Evolutionary conservation across 441 rosid genomes (phyloP).

Genomic region (Manihot esculenta): DNA sequence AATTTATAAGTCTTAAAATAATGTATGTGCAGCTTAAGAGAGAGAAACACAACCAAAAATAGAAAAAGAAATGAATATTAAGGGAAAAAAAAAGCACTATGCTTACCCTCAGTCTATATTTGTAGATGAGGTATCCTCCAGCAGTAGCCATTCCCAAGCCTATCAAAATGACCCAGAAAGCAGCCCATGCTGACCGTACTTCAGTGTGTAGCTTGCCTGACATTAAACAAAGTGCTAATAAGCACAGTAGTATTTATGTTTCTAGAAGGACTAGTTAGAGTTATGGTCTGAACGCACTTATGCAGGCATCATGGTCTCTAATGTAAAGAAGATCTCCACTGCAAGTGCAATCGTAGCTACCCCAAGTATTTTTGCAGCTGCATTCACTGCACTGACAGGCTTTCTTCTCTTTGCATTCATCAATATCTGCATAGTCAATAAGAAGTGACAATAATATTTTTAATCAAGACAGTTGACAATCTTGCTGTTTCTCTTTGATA

Average conservation of each 20-base stretch:
- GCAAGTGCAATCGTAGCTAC: constrained; percentile 92
- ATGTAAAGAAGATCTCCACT: constrained; percentile 86
- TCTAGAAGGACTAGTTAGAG: constrained; percentile 5
- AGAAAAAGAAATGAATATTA: neutral
- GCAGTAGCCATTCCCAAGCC: constrained; percentile 80
- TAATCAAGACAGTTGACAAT: constrained; percentile 1
- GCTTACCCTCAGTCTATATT: constrained; percentile 90
- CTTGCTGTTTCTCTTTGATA: neutral
- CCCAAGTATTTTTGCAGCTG: constrained; percentile 95
- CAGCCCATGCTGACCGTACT: constrained; percentile 81
- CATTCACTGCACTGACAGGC: constrained; percentile 92
- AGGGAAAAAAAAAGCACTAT: neutral
- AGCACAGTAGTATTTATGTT: neutral
- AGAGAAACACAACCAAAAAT: neutral
- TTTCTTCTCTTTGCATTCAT: constrained; percentile 89
- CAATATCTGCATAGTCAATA: constrained; percentile 50
- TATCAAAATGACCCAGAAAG: constrained; percentile 78
- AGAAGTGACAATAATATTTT: neutral
- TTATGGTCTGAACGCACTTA: constrained; percentile 53
- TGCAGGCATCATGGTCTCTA: constrained; percentile 94
- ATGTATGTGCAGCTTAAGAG: neutral
- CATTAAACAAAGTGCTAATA: constrained; percentile 14
- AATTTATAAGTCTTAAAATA: neutral
- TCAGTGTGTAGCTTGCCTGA: constrained; percentile 67
- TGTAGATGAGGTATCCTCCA: constrained; percentile 90